Base-by-base conservation (phyloP, 441 rosid species). In the Kokia cookei region DNA sequence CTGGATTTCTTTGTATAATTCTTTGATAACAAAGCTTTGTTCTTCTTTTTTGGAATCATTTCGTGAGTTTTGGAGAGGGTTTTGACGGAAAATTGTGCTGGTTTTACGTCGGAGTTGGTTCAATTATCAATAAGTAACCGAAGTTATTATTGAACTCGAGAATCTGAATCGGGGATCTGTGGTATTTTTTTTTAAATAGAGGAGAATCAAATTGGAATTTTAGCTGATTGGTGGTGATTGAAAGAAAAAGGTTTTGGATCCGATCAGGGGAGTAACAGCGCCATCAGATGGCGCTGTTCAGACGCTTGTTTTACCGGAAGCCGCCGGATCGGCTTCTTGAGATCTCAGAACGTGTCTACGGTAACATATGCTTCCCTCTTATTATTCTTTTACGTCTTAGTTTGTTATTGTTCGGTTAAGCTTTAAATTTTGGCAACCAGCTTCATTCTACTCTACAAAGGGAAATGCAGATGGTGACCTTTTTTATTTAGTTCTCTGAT, bases 221-320 rank as follows among this genome's bases (percentile, higher is more conserved):
- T 82, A 80, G 85, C 80, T 66, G 19, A 58, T 75, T 61, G 73
- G 82, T 51, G 79, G n/a, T 73, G 47, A 76, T 70, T 22, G 64
- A 59, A 58, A 59, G 76, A 79, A 73, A 83, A 82, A 87, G 87
- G 92, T 84, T 69, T 93, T 95, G 97, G 97, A 86, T 88, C 94
- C 89, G 79, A 80, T 90, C 86, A 86, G 84, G 75, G 91, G 82
- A 84, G 92, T 84, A 90, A 89, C 99, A 93, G 98, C 98, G 98
- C 99, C 98, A 93, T 79, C 86, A 0, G 81, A 93, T 95, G 99
- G 99, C 99, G 96, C 98, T 93, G 98, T 93, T 96, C 94, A 93
- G 98, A 84, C 97, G 99, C 50, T 92, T 96, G 86, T 93, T 93
- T 77, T 92, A 96, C 73, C 89, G 97, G 86, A 96, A 96, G 89